Base-by-base conservation (phyloP, 441 rosid species). In the Corymbia calophylla region DNA sequence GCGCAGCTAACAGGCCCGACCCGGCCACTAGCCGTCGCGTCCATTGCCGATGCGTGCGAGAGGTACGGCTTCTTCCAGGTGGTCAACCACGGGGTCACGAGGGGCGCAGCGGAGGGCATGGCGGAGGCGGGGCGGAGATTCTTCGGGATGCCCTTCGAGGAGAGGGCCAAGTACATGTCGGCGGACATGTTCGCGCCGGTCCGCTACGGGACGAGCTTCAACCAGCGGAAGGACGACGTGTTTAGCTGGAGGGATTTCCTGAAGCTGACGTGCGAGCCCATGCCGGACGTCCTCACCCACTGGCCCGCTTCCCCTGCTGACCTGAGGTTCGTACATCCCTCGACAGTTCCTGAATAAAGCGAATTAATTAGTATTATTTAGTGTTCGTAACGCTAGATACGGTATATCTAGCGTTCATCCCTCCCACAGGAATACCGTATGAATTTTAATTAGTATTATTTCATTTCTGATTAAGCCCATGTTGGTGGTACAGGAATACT, bases 191-290 rank as follows among this genome's bases (percentile, higher is more conserved):
- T 70, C 4, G 91, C 97, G 19, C 93, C 94, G 32, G 99, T 96
- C 53, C 93, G 99, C 66, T 97, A 93, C 82, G 99, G 99, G 60
- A 97, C 99, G 3, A 97, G 99, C 93, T 95, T 95, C 73, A 97
- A 96, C 92, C 98, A 97, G 91, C 95, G 17, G 90, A 95, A 94
- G 89, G 99, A 97, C 88, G 89, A 90, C 55, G 97, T 97, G 77
- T 96, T 95, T 60, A 94, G 95, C 86, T 97, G 99, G 99, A 95
- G 98, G 93, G 99, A 97, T 88, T 96, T 97, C 94, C 91, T 97
- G 90, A 97, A 97, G 91, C 93, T 97, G 32, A 90, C 60, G 53
- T 96, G 97, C 80, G 89, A 95, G 86, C 99, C 99, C 58, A 89
- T 93, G 6, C 70, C 93, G 18, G 94, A 96, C 21, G 93, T 92